A percentile compares a stretch with the other conserved stretches of the same genome.
phyloP scores from a whole-genome alignment of 768 basidiomycete species.

The Russula virescens region DNA sequence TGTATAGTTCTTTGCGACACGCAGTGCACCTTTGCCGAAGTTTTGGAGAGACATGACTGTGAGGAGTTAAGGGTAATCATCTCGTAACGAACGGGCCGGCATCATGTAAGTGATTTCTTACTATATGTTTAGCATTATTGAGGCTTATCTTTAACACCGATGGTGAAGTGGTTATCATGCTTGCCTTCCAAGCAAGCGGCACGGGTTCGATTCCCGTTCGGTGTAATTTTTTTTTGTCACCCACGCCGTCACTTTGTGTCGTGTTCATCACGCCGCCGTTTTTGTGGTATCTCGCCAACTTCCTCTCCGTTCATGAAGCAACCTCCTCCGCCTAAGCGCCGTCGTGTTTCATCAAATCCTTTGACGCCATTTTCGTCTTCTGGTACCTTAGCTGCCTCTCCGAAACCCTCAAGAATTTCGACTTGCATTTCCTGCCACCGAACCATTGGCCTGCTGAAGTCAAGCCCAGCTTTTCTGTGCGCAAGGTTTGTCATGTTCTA shows the following conservation, averaged over 20 bases:
- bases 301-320: neutral
- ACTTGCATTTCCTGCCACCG: conserved; percentile 13
- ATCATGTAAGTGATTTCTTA: neutral
- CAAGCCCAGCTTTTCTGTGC: conserved; percentile 10
- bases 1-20: conserved; percentile 93
- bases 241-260: neutral
- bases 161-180: conserved; percentile 34
- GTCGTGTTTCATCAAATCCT: conserved; percentile 13
- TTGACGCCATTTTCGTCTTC: neutral
- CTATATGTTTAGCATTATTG: neutral
- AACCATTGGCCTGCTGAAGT: conserved; percentile 12
- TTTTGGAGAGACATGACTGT: conserved; percentile 55
- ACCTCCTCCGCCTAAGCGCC: conserved; percentile 3
- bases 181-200: conserved; percentile 35
- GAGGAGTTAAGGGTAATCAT: neutral
- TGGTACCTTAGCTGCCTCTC: neutral
- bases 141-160: conserved; percentile 17
- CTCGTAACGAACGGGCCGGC: neutral
- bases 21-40: conserved; percentile 78
- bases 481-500: conserved; percentile 4
- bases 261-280: too few species aligned
- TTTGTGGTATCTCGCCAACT: too few species aligned
- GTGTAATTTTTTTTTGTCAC: conserved; percentile 18
- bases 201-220: conserved; percentile 31
- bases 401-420: neutral